Conservation (phyloP, 345 rosid species). For the Rhizophora mangle region DNA sequence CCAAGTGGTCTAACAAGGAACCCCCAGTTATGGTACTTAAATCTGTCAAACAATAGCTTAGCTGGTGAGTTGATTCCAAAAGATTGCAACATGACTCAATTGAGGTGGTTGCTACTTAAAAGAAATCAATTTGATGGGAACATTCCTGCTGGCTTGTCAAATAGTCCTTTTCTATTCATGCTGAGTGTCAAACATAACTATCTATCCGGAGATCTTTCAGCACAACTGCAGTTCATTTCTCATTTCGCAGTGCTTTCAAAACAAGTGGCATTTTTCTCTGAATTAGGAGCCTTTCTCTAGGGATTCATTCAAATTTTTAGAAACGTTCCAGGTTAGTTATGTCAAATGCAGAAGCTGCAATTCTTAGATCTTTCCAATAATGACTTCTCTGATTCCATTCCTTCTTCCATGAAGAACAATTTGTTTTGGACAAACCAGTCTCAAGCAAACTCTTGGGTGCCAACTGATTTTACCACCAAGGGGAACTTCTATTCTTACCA, state of each 20-base stretch:
- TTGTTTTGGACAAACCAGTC: conserved; percentile 11
- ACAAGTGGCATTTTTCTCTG: neutral
- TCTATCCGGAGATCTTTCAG: conserved; percentile 10
- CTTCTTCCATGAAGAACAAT: conserved; percentile 11
- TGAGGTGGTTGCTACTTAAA: conserved; percentile 18
- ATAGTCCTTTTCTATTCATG: conserved; percentile 4
- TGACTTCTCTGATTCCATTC: conserved; percentile 11
- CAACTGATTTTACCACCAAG: conserved; percentile 25
- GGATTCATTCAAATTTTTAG: conserved; percentile 13
- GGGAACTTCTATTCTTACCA: conserved; percentile 12
- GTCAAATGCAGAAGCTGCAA: conserved; percentile 20
- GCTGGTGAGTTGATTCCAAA: conserved; percentile 7
- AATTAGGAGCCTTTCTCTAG: conserved; percentile 18
- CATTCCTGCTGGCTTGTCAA: conserved; percentile 15
- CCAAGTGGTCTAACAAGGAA: conserved; percentile 14
- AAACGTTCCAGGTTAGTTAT: neutral
- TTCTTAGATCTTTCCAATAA: conserved; percentile 24
- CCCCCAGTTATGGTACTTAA: conserved; percentile 18
- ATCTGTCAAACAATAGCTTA: conserved; percentile 25
- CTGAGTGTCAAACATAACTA: conserved; percentile 9
- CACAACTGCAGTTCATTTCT: neutral
- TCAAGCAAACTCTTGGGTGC: conserved; percentile 18
- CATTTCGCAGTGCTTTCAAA: neutral
- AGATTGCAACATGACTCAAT: conserved; percentile 11
- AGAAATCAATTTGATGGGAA: conserved; percentile 11